Conservation (phyloP, 371 early-diverging fungal genomes). For the Smittium culicis region DNA sequence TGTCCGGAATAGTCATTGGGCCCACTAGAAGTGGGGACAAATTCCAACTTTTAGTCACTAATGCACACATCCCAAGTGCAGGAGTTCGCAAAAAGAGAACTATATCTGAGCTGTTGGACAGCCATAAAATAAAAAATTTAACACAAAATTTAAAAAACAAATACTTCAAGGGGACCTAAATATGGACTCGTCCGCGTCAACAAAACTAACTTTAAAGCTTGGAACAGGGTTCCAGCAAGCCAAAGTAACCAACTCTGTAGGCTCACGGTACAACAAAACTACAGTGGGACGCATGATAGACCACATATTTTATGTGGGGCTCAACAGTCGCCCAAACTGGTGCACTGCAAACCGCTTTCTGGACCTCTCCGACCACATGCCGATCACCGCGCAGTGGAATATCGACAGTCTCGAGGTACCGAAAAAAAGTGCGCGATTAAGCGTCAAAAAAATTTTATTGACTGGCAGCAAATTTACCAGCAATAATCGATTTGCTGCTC, state of each 20-base stretch:
- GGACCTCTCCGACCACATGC: conserved; percentile 4
- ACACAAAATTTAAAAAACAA: background rate
- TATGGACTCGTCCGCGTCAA: background rate
- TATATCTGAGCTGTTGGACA: background rate
- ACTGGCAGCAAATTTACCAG: background rate
- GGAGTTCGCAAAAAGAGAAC: background rate
- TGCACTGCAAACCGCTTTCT: background rate
- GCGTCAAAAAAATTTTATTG: background rate
- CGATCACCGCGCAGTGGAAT: background rate
- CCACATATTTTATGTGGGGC: conserved; percentile 3
- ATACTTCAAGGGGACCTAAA: background rate
- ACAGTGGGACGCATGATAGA: conserved; percentile 2
- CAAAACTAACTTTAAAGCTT: background rate
- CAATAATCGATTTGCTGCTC: background rate
- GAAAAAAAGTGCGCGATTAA: background rate
- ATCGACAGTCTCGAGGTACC: background rate
- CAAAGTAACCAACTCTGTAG: background rate
- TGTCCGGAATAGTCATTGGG: background rate
- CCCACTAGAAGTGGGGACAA: background rate
- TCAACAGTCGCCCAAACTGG: background rate
- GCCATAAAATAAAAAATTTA: background rate
- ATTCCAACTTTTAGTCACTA: background rate
- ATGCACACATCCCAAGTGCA: background rate
- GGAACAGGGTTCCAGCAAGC: background rate
- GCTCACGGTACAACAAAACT: background rate